Percentiles rank a stretch among this genome's conserved stretches.
Evolutionary conservation across 257 asterid genomes (phyloP).

Genomic region (Solanum paucissectum): DNA sequence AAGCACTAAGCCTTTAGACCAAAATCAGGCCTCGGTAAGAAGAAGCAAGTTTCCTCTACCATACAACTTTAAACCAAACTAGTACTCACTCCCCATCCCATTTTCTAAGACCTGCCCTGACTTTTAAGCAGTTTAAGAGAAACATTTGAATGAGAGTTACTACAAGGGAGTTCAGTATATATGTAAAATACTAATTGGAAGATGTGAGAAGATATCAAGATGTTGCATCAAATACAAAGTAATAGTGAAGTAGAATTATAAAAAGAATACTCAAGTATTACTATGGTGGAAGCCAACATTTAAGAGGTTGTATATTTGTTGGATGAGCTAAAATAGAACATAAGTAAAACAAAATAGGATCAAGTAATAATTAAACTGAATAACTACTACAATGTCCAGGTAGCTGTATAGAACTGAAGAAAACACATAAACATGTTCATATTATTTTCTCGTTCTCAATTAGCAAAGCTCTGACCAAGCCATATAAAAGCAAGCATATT

Average conservation of each 20-base stretch:
- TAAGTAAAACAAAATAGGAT: neutral
- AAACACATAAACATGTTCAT: neutral
- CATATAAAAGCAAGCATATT: neutral
- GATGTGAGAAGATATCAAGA: neutral
- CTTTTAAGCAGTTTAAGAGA: neutral
- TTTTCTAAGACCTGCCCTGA: neutral
- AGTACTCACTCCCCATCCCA: neutral
- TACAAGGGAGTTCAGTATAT: neutral
- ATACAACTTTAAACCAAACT: neutral
- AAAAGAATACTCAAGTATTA: neutral
- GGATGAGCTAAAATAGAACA: neutral
- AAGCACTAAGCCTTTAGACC: neutral
- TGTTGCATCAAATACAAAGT: neutral
- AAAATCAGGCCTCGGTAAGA: neutral
- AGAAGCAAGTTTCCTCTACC: neutral
- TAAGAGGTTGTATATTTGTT: neutral
- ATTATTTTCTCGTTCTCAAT: neutral
- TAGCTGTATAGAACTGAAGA: neutral
- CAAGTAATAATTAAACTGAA: neutral
- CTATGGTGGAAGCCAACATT: neutral
- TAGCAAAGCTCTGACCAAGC: neutral
- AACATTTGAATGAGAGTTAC: neutral
- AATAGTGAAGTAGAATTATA: neutral
- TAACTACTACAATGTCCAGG: neutral
- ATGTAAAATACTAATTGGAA: neutral